Evolutionary conservation across 225 moss, liverwort and hornwort genomes (phyloP), one percentile per base, ranked within the genome.

Genomic region (Pseudoscleropodium purum): DNA sequence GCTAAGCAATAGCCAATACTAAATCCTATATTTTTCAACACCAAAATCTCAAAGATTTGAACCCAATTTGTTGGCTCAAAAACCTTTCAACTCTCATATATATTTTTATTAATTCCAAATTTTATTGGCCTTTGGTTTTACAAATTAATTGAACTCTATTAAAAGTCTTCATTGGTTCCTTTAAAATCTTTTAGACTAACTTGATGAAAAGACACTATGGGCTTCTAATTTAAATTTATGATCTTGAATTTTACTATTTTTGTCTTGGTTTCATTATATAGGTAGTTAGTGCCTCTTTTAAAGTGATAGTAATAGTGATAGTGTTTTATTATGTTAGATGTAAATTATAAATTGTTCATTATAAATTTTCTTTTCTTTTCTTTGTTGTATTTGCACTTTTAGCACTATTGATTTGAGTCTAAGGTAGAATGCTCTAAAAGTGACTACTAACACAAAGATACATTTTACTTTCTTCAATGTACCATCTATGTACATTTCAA

Each of bases 31-130:
- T 16, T 73, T 24, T 16, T 27, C 5, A 41, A 70, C 39, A 70
- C 2, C 25, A 1, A 73, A 73, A 27, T 3, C 3, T 16, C 2
- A 18, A 14, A 73, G 29, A 43, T 74, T 1, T 5, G 1, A 43
- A 0, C 1, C 1, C 5, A 0, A 16, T 17, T 45, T 1, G 10
- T 74, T 74, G 17, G 6, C 10, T 45, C 47, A 17, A 29, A 17
- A 16, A 17, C 3, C 16, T 45, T 73, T 73, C 3, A 27, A 73
- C 6, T 27, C 2, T 73, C 3, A 45, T 27, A 39, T 16, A 15
- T 27, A 43, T 29, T 43, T 43, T 29, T 73, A 2, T 15, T 10
- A 43, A 26, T 72, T 72, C 36, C 26, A 72, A 26, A 15, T 1
- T 15, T 72, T 15, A 11, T 8, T 6, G 6, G 9, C 25, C 11